phyloP scores from a whole-genome alignment of 2,329 filamentous ascomycete species.

The Cytospora piceicola region DNA sequence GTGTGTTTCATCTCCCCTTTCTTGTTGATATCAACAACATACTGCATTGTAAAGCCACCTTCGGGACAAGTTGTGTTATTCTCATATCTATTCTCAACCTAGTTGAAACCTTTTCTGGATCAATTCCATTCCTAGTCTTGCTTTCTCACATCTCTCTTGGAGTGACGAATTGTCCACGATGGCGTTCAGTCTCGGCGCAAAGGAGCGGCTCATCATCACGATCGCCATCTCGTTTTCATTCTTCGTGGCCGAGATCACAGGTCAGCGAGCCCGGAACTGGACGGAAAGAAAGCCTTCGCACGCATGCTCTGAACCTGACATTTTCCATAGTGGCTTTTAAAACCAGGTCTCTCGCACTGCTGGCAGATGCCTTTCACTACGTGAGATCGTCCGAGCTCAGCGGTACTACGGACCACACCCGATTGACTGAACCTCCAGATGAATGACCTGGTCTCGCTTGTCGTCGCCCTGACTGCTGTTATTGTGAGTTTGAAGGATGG shows the following conservation, averaged over 20 bases:
- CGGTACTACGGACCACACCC: background rate
- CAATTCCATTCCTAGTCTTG: background rate
- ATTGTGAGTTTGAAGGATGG: constrained; percentile 50
- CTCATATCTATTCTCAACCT: background rate
- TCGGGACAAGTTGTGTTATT: background rate
- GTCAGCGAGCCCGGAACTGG: constrained; percentile 39
- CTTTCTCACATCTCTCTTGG: background rate
- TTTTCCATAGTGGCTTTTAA: constrained; percentile 62
- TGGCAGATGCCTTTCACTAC: constrained; percentile 81
- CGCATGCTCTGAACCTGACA: background rate
- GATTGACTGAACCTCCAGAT: constrained; percentile 49
- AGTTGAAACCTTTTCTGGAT: background rate
- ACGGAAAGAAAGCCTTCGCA: background rate
- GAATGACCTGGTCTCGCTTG: constrained; percentile 72
- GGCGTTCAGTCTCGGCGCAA: constrained; percentile 44
- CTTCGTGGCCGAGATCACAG: constrained; percentile 55
- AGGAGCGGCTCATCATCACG: constrained; percentile 51
- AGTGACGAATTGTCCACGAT: constrained; percentile 35
- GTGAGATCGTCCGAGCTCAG: constrained; percentile 46
- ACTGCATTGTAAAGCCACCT: background rate
- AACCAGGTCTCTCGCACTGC: constrained; percentile 70
- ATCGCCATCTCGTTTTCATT: constrained; percentile 56
- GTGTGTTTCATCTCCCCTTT: background rate
- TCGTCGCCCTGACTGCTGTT: constrained; percentile 67
- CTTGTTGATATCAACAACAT: background rate